These are phyloP conservation scores for Verticillium dahliae DNA, from an alignment of 2,329 filamentous ascomycete genomes.

Conservation along the genomic window DNA sequence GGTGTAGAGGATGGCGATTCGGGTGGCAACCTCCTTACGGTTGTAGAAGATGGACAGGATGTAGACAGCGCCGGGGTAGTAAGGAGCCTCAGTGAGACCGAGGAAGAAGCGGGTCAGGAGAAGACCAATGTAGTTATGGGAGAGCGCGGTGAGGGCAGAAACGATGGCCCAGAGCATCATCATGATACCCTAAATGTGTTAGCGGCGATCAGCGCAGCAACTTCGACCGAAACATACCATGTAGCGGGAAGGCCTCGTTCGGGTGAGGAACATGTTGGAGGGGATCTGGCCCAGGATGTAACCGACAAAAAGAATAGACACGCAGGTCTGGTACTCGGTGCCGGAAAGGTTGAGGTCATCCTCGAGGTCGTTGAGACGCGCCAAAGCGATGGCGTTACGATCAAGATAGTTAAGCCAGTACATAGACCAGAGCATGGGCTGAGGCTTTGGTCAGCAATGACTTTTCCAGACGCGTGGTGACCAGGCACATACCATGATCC, in stretches of 20 bases:
- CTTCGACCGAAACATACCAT: conserved; percentile 3
- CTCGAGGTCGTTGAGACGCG: conserved; percentile 15
- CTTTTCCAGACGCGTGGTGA: background rate
- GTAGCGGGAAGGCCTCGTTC: conserved; percentile 11
- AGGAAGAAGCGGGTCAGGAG: conserved; percentile 27
- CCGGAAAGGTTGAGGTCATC: conserved; percentile 13
- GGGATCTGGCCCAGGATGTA: conserved; percentile 15
- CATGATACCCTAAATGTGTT: conserved; percentile 5
- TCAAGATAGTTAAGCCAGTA: conserved; percentile 12
- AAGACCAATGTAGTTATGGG: conserved; percentile 23
- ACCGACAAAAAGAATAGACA: conserved; percentile 26
- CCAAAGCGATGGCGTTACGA: conserved; percentile 13
- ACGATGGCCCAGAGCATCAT: conserved; percentile 14
- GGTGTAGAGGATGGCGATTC: conserved; percentile 51
- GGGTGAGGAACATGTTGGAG: conserved; percentile 12
- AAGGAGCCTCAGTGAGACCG: conserved; percentile 24
- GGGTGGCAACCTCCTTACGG: conserved; percentile 55
- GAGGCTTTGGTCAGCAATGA: background rate
- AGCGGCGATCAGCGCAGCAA: background rate
- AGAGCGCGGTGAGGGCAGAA: conserved; percentile 22
- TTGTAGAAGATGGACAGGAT: conserved; percentile 59
- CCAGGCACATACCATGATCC: conserved; percentile 24
- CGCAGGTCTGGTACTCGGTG: conserved; percentile 24
- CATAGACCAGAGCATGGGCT: conserved; percentile 14
- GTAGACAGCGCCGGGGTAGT: conserved; percentile 31